phyloP scores from a whole-genome alignment of 805 yeast genomes.

The Wickerhamomyces canadensis region DNA sequence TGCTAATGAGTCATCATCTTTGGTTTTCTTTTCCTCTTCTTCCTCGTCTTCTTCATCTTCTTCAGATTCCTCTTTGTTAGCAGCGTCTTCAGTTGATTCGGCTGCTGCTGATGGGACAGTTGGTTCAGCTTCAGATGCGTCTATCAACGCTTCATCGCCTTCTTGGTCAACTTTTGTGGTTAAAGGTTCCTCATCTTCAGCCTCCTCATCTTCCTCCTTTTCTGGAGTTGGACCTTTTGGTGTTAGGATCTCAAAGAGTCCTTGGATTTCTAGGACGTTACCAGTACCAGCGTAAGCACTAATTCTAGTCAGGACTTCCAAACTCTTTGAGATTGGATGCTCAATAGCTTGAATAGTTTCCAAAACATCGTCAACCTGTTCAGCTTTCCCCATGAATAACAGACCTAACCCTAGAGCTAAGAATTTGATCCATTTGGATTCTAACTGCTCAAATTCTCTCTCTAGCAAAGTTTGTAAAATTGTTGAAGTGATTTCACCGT shows the following conservation, averaged over 20 bases:
- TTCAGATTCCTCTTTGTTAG: slow-evolving; percentile 24
- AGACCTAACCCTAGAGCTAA: slow-evolving; percentile 90
- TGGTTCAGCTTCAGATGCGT: slow-evolving; percentile 22
- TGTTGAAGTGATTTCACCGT: slow-evolving; percentile 91
- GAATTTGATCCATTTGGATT: slow-evolving; percentile 83
- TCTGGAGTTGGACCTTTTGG: slow-evolving; percentile 56
- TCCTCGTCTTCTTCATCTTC: slow-evolving; percentile 27
- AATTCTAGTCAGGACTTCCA: slow-evolving; percentile 83
- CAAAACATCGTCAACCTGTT: slow-evolving; percentile 87
- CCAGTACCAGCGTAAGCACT: slow-evolving; percentile 98
- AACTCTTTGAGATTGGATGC: slow-evolving; percentile 85
- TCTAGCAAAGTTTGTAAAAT: slow-evolving; percentile 87
- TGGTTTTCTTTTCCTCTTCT: slow-evolving; percentile 28
- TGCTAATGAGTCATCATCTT: slow-evolving; percentile 42
- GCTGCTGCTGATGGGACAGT: slow-evolving; percentile 23
- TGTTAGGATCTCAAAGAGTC: slow-evolving; percentile 82
- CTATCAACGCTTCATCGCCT: slow-evolving; percentile 25
- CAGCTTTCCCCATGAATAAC: slow-evolving; percentile 88
- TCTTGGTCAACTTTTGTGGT: slow-evolving; percentile 14
- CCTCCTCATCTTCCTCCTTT: slow-evolving; percentile 49
- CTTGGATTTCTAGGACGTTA: slow-evolving; percentile 90
- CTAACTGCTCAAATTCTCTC: slow-evolving; percentile 69
- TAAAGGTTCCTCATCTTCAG: slow-evolving; percentile 34
- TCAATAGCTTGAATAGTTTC: slow-evolving; percentile 94
- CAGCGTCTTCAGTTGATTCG: slow-evolving; percentile 19